Evolutionary conservation across 768 basidiomycete genomes (phyloP).

Genomic region (Collybia nuda): DNA sequence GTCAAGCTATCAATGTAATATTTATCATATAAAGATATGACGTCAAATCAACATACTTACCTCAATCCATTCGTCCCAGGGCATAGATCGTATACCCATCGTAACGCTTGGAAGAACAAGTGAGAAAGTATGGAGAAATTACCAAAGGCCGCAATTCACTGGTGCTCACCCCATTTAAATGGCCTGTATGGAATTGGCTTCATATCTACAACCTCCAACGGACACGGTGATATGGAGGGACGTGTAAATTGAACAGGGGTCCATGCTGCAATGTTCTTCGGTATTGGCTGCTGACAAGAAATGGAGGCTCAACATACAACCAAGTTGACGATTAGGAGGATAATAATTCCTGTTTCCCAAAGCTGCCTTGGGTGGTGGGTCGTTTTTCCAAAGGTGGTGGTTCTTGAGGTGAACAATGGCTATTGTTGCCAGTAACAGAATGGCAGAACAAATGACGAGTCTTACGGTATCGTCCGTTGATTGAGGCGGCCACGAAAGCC

Average conservation of each 20-base stretch:
- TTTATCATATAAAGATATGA: too few relatives aligned
- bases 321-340: too few relatives aligned
- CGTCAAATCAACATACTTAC: conserved; percentile 25
- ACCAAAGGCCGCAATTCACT: conserved; percentile 38
- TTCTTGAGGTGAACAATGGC: too few relatives aligned
- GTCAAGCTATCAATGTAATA: conserved; percentile 45
- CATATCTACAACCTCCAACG: conserved; percentile 37
- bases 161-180: conserved; percentile 61
- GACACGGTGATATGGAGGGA: conserved; percentile 45
- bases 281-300: too few relatives aligned
- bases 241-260: conserved; percentile 48
- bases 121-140: background rate
- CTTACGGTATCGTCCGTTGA: too few relatives aligned
- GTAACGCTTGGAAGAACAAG: conserved; percentile 11
- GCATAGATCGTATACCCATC: conserved; percentile 41
- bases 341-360: too few relatives aligned
- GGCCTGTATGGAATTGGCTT: conserved; percentile 66
- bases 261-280: conserved; percentile 42
- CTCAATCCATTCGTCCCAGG: conserved; percentile 75
- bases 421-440: too few relatives aligned
- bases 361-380: too few relatives aligned
- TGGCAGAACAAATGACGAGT: too few relatives aligned
- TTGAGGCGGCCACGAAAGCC: too few relatives aligned
- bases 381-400: too few relatives aligned
- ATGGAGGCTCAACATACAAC: too few relatives aligned